Base-by-base conservation (phyloP, 129 eudicot species). In the Sambucus nigra region DNA sequence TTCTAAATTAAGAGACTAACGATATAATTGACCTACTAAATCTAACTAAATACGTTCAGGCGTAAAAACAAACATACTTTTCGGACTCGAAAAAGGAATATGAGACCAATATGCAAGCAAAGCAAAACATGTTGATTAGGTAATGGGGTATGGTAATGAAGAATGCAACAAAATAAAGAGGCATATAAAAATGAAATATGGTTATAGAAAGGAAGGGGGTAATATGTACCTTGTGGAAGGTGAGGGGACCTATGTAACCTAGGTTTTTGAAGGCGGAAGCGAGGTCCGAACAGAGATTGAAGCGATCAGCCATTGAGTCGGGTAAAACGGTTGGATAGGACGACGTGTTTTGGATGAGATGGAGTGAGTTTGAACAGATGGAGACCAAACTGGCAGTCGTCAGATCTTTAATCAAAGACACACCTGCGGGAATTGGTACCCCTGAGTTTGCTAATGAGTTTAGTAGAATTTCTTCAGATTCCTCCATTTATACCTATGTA, bases 261-360 rank as follows among this genome's bases (percentile, higher is more conserved):
- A 79, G 69, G 35, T 59, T 38, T 50, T 66, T 63, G 52, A 83
- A 31, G 18, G 83, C 69, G 22, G 86, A 68, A 41, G 94, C 77
- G 27, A 83, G 74, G 61, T 78, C 76, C 29, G 94, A 53, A 63
- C 87, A 78, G 50, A 69, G 13, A 33, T 64, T 75, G 75, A 69
- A 70, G 12, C 94, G 82, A 29, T 75, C 83, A 15, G 83, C 73
- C 75, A 69, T 66, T 2, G 80, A 83, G 13, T 75, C 94, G 46
- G 94, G 86, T 40, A 78, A 47, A 18, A 59, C 55, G 26, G 64
- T 13, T 26, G 80, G 87, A 72, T 78, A 53, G 24, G 93, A 54
- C 20, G 69, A 53, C 53, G 75, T 27, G 4, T 53, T 26, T 4
- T 66, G 64, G 22, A 78, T 78, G 32, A 72, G 47, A 28, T 71